Evolutionary conservation across 2,329 filamentous ascomycete genomes (phyloP).

Genomic region (Zymoseptoria brevis): DNA sequence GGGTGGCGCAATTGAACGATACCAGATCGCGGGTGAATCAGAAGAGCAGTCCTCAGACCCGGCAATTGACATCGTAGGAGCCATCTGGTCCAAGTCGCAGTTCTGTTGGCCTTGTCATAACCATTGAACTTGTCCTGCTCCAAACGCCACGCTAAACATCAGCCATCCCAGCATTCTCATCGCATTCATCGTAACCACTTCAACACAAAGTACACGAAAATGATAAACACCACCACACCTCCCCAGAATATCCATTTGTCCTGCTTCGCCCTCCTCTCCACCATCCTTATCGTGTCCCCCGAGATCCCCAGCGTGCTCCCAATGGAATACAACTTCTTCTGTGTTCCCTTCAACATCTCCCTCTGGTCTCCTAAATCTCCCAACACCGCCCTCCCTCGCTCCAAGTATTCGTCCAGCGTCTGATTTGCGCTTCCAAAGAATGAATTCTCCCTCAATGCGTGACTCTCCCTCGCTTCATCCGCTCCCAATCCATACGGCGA

Average conservation of each 20-base stretch:
- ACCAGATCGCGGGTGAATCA: background rate
- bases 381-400: constrained; percentile 80
- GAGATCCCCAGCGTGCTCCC: constrained; percentile 90
- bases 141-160: background rate
- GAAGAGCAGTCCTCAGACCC: background rate
- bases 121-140: background rate
- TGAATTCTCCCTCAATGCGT: constrained; percentile 79
- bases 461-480: constrained; percentile 53
- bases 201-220: constrained; percentile 86
- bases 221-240: constrained; percentile 77
- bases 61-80: background rate
- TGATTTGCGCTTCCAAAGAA: constrained; percentile 77
- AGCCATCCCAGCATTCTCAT: background rate
- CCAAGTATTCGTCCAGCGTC: constrained; percentile 89
- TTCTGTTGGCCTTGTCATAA: background rate
- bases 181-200: constrained; percentile 53
- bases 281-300: constrained; percentile 94
- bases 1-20: background rate
- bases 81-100: background rate
- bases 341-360: constrained; percentile 91
- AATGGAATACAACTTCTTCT: constrained; percentile 81
- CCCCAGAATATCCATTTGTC: constrained; percentile 98
- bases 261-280: constrained; percentile 81
- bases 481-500: constrained; percentile 29
- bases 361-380: constrained; percentile 82